These are phyloP conservation scores for Aspergillus pseudoglaucus DNA, from an alignment of 2,329 filamentous ascomycete genomes.

Conservation along the genomic window DNA sequence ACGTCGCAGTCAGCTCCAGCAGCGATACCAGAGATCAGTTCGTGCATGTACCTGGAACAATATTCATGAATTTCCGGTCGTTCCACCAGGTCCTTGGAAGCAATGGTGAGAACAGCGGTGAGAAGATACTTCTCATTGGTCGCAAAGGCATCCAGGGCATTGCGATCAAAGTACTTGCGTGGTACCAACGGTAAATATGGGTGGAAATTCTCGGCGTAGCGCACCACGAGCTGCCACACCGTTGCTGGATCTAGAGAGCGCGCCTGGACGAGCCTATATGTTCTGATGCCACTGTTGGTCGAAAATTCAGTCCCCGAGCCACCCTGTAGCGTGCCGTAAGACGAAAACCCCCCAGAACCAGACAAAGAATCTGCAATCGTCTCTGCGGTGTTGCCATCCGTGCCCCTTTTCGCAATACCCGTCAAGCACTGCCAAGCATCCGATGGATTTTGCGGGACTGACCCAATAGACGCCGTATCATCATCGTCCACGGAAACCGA, in stretches of 20 bases:
- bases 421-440: conserved; percentile 45
- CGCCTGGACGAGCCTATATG: conserved; percentile 39
- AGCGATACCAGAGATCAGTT: conserved; percentile 59
- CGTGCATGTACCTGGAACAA: conserved; percentile 65
- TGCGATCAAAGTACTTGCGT: conserved; percentile 50
- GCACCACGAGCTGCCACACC: conserved; percentile 48
- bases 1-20: conserved; percentile 62
- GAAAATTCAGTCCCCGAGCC: conserved; percentile 21
- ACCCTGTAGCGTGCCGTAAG: conserved; percentile 21
- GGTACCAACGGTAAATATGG: conserved; percentile 65
- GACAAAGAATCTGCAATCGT: conserved; percentile 16
- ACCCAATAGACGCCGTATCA: conserved; percentile 35
- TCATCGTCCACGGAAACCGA: conserved; percentile 30
- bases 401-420: conserved; percentile 37
- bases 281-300: conserved; percentile 28
- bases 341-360: conserved; percentile 17
- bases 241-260: conserved; percentile 44
- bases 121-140: conserved; percentile 60
- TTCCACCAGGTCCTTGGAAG: conserved; percentile 63
- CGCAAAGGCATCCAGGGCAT: conserved; percentile 50
- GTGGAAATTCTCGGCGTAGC: conserved; percentile 61
- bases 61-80: conserved; percentile 58
- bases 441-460: conserved; percentile 41
- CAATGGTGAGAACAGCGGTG: conserved; percentile 64
- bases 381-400: conserved; percentile 18